Evolutionary conservation across 148 eudicot genomes (phyloP).

Genomic region (Rhododendron vialii): DNA sequence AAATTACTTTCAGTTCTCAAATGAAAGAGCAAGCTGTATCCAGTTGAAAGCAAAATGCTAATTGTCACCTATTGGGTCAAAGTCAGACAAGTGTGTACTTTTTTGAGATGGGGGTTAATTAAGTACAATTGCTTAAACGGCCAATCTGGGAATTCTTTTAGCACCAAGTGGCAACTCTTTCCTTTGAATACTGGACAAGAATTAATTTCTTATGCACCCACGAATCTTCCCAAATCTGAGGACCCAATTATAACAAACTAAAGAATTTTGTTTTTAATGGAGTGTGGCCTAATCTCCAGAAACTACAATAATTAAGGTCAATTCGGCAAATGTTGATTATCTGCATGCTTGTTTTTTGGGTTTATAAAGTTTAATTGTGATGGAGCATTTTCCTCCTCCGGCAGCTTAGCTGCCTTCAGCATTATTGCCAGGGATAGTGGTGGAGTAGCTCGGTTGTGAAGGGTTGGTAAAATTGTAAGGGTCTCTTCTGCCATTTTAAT

Average conservation of each 20-base stretch:
- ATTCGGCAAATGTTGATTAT: too few species aligned
- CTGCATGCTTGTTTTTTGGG: too few species aligned
- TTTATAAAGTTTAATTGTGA: too few species aligned
- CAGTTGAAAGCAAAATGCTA: not conserved
- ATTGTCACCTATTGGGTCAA: not conserved
- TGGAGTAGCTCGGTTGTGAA: too few species aligned
- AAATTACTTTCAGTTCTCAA: not conserved
- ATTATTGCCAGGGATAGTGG: too few species aligned
- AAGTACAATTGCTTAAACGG: not conserved
- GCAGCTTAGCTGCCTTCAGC: too few species aligned
- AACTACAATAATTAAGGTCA: too few species aligned
- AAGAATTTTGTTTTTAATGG: not conserved
- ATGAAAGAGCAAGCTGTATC: not conserved
- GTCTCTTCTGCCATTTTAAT: too few species aligned
- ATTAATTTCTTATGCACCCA: not conserved
- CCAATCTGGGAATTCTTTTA: not conserved
- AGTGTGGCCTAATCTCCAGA: too few species aligned
- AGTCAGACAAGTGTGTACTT: not conserved
- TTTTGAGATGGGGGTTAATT: not conserved
- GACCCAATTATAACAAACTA: not conserved
- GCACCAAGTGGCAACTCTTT: not conserved
- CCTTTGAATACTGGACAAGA: not conserved
- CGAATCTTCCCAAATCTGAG: not conserved
- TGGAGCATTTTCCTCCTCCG: too few species aligned
- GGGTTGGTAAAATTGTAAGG: too few species aligned